Conservation (phyloP, 192 early-diverging fungal species). For the Coemansia sp. region DNA sequence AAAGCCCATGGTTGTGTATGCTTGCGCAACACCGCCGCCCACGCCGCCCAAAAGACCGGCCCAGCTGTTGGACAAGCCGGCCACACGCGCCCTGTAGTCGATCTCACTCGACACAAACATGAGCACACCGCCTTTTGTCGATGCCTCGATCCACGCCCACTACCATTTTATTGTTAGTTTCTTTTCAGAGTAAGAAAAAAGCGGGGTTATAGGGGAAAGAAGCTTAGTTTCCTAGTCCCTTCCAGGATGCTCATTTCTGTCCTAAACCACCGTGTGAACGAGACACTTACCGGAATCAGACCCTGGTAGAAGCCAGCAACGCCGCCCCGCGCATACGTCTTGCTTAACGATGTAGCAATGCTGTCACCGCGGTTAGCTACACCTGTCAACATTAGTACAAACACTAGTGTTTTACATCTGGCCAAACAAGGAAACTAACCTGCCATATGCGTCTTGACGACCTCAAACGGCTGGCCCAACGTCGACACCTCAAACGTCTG, state of each 20-base stretch:
- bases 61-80: conserved; percentile 47
- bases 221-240: no score
- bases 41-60: conserved; percentile 93
- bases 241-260: no score
- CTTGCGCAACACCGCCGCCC: conserved; percentile 92
- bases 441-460: conserved; percentile 93
- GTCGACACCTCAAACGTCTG: conserved; percentile 91
- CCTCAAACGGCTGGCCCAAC: conserved; percentile 94
- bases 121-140: conserved; percentile 78
- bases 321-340: conserved; percentile 83
- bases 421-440: conserved; percentile 29
- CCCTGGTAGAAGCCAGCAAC: conserved; percentile 95
- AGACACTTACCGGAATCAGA: conserved; percentile 67
- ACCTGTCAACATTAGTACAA: background rate
- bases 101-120: conserved; percentile 73
- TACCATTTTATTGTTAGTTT: conserved; percentile 4
- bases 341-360: conserved; percentile 67
- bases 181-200: no score
- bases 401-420: no score
- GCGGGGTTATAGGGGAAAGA: no score
- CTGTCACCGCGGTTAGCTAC: conserved; percentile 81
- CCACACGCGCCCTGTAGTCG: conserved; percentile 60
- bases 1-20: conserved; percentile 99
- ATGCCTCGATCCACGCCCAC: conserved; percentile 79
- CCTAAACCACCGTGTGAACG: background rate